These are phyloP conservation scores for Agarophyton chilense DNA, from an alignment of 23 red algal species.

Conservation along the genomic window DNA sequence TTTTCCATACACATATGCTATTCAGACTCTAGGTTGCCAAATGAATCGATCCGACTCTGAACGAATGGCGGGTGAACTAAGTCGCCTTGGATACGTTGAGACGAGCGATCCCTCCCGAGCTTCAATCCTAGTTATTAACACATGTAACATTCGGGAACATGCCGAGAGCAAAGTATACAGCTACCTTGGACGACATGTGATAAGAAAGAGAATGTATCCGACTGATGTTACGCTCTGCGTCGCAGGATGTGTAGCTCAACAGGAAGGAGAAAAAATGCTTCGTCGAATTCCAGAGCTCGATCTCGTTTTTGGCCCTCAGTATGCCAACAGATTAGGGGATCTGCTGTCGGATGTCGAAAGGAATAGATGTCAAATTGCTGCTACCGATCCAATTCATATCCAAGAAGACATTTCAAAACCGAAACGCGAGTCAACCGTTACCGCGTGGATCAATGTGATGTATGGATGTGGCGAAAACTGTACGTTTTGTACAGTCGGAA, in stretches of 20 bases:
- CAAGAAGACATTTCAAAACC: constrained; percentile 92
- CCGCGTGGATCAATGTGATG: constrained; percentile 94
- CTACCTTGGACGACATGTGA: constrained; percentile 73
- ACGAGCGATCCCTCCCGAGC: constrained; percentile 70
- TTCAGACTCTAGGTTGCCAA: constrained; percentile 93
- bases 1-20: constrained; percentile 52
- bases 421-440: constrained; percentile 66
- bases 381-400: constrained; percentile 94
- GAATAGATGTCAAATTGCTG: constrained; percentile 88
- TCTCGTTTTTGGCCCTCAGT: constrained; percentile 96
- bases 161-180: constrained; percentile 96
- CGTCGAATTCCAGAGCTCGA: constrained; percentile 95
- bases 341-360: constrained; percentile 83
- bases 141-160: constrained; percentile 96
- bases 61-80: constrained; percentile 87
- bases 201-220: constrained; percentile 60
- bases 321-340: constrained; percentile 87
- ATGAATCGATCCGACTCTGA: constrained; percentile 97
- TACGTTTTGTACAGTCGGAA: constrained; percentile 80
- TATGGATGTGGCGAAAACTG: constrained; percentile 96
- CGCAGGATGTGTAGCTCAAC: constrained; percentile 97
- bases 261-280: constrained; percentile 92
- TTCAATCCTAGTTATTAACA: constrained; percentile 86
- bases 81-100: constrained; percentile 59
- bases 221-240: constrained; percentile 85